A percentile compares a stretch with the other conserved stretches of the same genome.
These are phyloP conservation scores for Gliomastix tumulicola DNA, from an alignment of 2,329 filamentous ascomycete genomes.

Conservation along the genomic window DNA sequence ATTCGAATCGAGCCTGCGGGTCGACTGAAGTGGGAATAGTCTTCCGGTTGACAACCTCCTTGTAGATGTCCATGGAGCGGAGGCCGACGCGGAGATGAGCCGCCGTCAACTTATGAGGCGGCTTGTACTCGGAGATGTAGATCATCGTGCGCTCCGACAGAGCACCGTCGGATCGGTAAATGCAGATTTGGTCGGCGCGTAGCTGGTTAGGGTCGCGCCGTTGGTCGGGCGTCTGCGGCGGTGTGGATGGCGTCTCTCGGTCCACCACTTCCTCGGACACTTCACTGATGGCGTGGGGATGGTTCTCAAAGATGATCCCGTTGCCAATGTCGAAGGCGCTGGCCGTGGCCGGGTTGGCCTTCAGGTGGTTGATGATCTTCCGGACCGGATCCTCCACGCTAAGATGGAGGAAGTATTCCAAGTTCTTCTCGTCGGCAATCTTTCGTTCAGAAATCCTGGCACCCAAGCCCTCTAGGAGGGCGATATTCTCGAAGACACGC, in stretches of 20 bases:
- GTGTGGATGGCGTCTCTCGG: constrained; percentile 7
- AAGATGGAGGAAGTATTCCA: constrained; percentile 20
- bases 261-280: constrained; percentile 17
- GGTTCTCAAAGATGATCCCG: no score
- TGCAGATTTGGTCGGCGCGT: constrained; percentile 24
- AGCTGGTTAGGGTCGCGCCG: constrained; percentile 10
- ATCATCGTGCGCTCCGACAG: constrained; percentile 10
- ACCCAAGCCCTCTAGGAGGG: constrained; percentile 14
- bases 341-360: no score
- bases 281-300: no score
- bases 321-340: no score
- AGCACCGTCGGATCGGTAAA: constrained; percentile 9
- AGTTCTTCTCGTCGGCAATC: constrained; percentile 17
- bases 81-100: constrained; percentile 32
- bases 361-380: constrained; percentile 18
- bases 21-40: no score
- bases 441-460: constrained; percentile 8
- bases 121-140: constrained; percentile 36
- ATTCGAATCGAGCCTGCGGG: no score
- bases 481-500: constrained; percentile 15
- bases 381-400: constrained; percentile 20
- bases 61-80: constrained; percentile 28
- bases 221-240: constrained; percentile 10
- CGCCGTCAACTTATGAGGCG: constrained; percentile 36
- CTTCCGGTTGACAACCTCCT: constrained; percentile 21